Percentiles rank a stretch among this genome's conserved stretches.
Evolutionary conservation across 1,284 basidiomycete species (phyloP).

Genomic region (Ustilago vetiveriae): DNA sequence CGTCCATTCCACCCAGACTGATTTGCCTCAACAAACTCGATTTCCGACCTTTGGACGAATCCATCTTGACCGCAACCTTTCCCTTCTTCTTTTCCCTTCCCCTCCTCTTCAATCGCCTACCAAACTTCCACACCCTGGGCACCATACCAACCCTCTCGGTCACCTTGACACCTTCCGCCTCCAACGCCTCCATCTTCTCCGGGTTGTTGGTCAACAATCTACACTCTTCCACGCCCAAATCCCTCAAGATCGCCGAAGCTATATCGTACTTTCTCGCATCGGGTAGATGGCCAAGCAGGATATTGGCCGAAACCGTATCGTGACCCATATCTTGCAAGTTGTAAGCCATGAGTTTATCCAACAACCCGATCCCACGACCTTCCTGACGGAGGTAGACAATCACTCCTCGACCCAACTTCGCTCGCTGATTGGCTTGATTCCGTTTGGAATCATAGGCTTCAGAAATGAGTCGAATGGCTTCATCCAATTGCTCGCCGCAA

Average conservation of each 20-base stretch:
- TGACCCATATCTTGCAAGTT: conserved; percentile 98
- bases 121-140: conserved; percentile 81
- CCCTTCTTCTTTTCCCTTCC: conserved; percentile 10
- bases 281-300: conserved; percentile 91
- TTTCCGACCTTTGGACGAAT: not conserved
- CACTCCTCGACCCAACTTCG: conserved; percentile 73
- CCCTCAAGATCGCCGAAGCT: conserved; percentile 86
- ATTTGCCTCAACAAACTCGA: conserved; percentile 24
- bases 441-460: conserved; percentile 64
- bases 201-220: conserved; percentile 96
- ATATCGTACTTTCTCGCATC: conserved; percentile 94
- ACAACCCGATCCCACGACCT: conserved; percentile 94
- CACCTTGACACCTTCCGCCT: conserved; percentile 82
- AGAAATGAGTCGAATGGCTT: conserved; percentile 88
- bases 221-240: conserved; percentile 78
- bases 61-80: not conserved
- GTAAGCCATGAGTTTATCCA: conserved; percentile 97
- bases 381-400: conserved; percentile 97
- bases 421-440: conserved; percentile 50
- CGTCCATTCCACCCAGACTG: conserved; percentile 20
- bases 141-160: conserved; percentile 92
- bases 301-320: conserved; percentile 96
- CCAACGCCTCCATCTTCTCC: conserved; percentile 89
- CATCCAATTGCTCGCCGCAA: conserved; percentile 97
- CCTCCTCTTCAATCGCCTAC: conserved; percentile 15